phyloP scores from a whole-genome alignment of 2,329 filamentous ascomycete genomes.

The Shiraia bambusicola region DNA sequence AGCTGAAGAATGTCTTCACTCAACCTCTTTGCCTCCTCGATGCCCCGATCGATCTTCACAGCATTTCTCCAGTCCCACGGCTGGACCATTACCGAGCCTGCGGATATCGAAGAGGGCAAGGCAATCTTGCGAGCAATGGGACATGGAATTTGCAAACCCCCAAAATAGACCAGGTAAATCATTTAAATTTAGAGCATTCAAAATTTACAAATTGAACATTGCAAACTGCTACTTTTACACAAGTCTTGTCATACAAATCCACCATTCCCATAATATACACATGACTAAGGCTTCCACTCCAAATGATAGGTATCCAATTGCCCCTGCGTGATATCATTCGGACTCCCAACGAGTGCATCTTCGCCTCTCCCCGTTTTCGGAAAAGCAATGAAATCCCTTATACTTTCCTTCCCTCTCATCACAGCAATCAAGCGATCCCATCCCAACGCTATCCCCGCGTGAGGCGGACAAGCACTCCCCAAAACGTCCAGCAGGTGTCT shows the following conservation, averaged over 20 bases:
- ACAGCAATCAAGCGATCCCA: conserved; percentile 86
- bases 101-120: conserved; percentile 25
- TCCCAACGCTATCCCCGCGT: conserved; percentile 89
- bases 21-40: no score
- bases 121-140: conserved; percentile 23
- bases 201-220: no score
- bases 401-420: conserved; percentile 72
- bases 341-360: conserved; percentile 79
- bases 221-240: no score
- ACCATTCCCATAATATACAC: no score
- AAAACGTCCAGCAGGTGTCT: conserved; percentile 81
- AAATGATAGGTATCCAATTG: conserved; percentile 63
- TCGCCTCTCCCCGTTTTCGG: conserved; percentile 91
- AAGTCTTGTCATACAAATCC: not conserved
- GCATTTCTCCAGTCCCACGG: conserved; percentile 19
- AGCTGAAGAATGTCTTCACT: no score
- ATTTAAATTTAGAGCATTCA: no score
- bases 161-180: no score
- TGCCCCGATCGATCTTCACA: no score
- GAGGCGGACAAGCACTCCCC: conserved; percentile 83
- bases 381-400: conserved; percentile 94
- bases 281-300: conserved; percentile 19
- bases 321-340: conserved; percentile 65
- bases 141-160: conserved; percentile 18
- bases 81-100: conserved; percentile 7